Percentiles rank a stretch among this genome's conserved stretches.
phyloP scores from a whole-genome alignment of 1,284 basidiomycete genomes.

The Boletus semigastroideus region DNA sequence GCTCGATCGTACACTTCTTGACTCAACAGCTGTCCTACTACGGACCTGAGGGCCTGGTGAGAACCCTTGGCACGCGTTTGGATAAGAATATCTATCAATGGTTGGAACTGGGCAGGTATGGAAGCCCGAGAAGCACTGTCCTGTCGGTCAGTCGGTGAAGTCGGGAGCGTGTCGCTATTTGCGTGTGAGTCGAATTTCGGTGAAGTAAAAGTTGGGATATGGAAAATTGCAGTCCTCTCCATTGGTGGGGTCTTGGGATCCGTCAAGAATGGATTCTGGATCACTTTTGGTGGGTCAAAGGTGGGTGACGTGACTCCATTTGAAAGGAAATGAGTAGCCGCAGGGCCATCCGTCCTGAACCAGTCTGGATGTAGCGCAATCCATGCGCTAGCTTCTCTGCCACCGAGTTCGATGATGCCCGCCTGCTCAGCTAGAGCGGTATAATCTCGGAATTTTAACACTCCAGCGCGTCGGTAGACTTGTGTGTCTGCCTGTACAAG shows the following conservation, averaged over 20 bases:
- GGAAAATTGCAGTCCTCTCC: constrained; percentile 2
- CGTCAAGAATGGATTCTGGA: constrained; percentile 8
- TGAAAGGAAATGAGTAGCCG: constrained; percentile 1
- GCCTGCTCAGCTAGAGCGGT: constrained; percentile 42
- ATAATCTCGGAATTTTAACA: constrained; percentile 46
- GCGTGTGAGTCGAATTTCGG: not conserved
- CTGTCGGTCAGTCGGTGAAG: not conserved
- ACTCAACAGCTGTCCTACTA: constrained; percentile 24
- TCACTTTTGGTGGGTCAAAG: constrained; percentile 7
- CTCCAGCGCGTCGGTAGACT: constrained; percentile 44
- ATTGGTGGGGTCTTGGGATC: constrained; percentile 5
- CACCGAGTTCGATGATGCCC: constrained; percentile 50
- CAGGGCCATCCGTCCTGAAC: constrained; percentile 10
- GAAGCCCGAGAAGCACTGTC: not conserved
- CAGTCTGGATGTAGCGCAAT: constrained; percentile 43
- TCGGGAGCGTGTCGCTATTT: not conserved
- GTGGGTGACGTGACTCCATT: constrained; percentile 16
- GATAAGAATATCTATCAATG: constrained; percentile 25
- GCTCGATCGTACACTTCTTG: constrained; percentile 30
- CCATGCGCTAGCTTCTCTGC: constrained; percentile 43
- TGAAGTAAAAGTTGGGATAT: not conserved
- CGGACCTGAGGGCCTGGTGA: constrained; percentile 16
- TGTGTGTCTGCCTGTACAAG: constrained; percentile 36
- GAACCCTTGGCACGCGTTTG: constrained; percentile 20
- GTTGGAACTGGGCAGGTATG: constrained; percentile 26